These are phyloP conservation scores for Phyllostachys edulis DNA, from an alignment of 176 grass and related monocot genomes.

Conservation along the genomic window DNA sequence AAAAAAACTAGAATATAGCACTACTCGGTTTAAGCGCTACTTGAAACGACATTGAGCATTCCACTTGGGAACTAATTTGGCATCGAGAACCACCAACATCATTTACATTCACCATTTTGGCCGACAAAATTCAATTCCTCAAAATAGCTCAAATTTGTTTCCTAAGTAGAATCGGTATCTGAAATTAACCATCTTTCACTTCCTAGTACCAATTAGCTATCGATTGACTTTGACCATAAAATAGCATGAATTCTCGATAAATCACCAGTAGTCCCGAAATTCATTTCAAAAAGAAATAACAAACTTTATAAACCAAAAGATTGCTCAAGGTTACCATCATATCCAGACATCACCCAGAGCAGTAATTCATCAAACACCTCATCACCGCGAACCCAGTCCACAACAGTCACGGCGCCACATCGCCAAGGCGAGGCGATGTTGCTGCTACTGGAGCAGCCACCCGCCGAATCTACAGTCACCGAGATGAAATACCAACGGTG, in stretches of 20 bases:
- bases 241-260: background rate
- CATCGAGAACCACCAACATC: background rate
- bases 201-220: background rate
- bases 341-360: background rate
- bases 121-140: background rate
- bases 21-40: background rate
- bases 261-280: background rate
- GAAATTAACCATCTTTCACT: background rate
- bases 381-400: too few species aligned
- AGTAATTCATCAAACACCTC: too few species aligned
- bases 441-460: too few species aligned
- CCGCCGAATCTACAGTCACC: too few species aligned
- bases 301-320: background rate
- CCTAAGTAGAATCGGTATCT: background rate
- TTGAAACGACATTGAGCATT: background rate
- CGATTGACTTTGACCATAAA: background rate
- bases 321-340: background rate
- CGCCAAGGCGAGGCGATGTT: too few species aligned
- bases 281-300: too few species aligned
- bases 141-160: too few species aligned
- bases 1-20: background rate
- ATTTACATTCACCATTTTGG: background rate
- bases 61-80: background rate
- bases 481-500: too few species aligned
- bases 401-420: too few species aligned